Base-by-base conservation (phyloP, 441 rosid genomes). In the Croton laevigatus region DNA sequence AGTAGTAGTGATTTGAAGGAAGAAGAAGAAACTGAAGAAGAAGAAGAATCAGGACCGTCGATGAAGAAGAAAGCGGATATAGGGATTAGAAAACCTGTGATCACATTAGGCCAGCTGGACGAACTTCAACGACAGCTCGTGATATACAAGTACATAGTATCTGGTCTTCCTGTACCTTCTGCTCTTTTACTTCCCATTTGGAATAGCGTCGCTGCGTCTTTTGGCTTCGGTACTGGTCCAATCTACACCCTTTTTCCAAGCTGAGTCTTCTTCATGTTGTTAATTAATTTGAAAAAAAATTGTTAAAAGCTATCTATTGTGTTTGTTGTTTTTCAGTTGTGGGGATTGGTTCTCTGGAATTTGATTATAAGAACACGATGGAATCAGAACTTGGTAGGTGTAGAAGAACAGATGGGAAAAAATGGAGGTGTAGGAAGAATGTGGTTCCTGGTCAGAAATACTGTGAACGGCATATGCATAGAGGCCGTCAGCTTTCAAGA, bases 401-500 rank as follows among this genome's bases (percentile, higher is more conserved):
- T 73, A 75, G 91, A 74, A 87, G 98, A 82, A 92, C 98, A 45
- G 93, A 92, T 78, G 96, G 96, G 65, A 90, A 87, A 79, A 92
- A 88, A 82, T 90, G 98, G 94, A 72, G 91, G 75, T 90, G 96
- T 76, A 54, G 82, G 51, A 85, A 74, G 65, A 57, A 42, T 34
- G 91, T 86, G 65, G 73, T 92, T 73, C 76, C 81, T 10, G 72
- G 71, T 67, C 81, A 84, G 57, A 90, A 92, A 78, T 90, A 92
- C 68, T 88, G 97, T 71, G 87, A 86, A 71, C 82, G 81, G 75
- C 96, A 87, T 75, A 81, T 86, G 79, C 86, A 92, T 66, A 83
- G 93, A 76, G 96, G 97, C 66, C 82, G 93, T 55, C 78, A 76
- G 68, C 86, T 87, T 86, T 90, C 96, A 88, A 92, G 91, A 88